phyloP scores from a whole-genome alignment of 176 grass and related monocot genomes.

The Eragrostis nindensis region DNA sequence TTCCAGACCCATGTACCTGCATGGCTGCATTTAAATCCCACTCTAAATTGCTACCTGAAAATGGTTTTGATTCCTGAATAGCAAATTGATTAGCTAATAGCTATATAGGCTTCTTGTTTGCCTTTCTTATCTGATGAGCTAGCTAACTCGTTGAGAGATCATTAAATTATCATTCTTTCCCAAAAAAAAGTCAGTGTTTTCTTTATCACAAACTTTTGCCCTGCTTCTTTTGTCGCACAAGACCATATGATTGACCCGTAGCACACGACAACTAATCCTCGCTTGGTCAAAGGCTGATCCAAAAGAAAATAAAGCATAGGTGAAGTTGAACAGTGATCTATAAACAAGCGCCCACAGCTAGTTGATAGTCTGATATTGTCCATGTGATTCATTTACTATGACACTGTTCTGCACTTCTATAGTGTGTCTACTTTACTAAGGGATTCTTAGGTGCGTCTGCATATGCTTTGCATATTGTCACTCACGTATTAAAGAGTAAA shows the following conservation, averaged over 20 bases:
- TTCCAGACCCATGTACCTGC: neutral
- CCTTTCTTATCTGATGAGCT: conserved; percentile 40
- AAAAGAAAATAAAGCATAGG: conserved; percentile 42
- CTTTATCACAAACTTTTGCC: neutral
- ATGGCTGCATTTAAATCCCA: conserved; percentile 8
- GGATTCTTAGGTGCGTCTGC: neutral
- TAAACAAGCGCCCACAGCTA: neutral
- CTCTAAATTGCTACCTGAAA: conserved; percentile 32
- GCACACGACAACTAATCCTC: conserved; percentile 19
- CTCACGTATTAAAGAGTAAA: too few species aligned
- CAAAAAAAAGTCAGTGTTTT: conserved; percentile 8
- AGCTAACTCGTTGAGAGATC: conserved; percentile 31
- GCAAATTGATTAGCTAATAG: neutral
- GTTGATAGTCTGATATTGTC: conserved; percentile 27
- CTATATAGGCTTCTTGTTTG: conserved; percentile 42
- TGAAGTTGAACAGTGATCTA: conserved; percentile 35
- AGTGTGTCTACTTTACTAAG: neutral
- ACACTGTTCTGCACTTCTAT: neutral
- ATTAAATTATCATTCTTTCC: conserved; percentile 24
- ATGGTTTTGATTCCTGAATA: neutral
- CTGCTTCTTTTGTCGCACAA: conserved; percentile 16
- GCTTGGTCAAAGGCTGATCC: conserved; percentile 39
- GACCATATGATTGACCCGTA: conserved; percentile 32
- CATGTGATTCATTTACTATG: conserved; percentile 20
- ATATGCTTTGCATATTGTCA: conserved; percentile 33